Evolutionary conservation across 495 filamentous ascomycete species (phyloP).

Genomic region (Bombardia bombarda): DNA sequence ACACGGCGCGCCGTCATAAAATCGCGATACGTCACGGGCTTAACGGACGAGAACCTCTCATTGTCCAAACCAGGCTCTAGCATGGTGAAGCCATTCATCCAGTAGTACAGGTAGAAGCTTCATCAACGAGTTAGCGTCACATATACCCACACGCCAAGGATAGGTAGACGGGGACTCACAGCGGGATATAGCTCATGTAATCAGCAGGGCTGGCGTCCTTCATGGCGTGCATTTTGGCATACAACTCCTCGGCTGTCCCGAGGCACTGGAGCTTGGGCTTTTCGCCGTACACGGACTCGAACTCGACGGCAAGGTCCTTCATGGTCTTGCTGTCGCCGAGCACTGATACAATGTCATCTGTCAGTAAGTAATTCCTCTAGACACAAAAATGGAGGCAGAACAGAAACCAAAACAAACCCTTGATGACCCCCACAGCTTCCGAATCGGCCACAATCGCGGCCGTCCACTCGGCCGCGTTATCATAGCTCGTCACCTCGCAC

Average conservation of each 20-base stretch:
- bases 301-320: constrained; percentile 19
- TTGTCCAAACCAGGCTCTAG: constrained; percentile 19
- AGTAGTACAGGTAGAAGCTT: constrained; percentile 19
- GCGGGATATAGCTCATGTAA: constrained; percentile 16
- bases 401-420: constrained; percentile 16
- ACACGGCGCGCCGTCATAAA: too few relatives aligned
- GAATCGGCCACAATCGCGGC: constrained; percentile 24
- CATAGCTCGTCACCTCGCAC: constrained; percentile 27
- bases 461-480: constrained; percentile 28
- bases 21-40: constrained; percentile 20
- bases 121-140: too few relatives aligned
- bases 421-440: constrained; percentile 17
- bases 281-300: constrained; percentile 20
- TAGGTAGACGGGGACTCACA: too few relatives aligned
- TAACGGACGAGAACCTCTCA: constrained; percentile 24
- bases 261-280: constrained; percentile 24
- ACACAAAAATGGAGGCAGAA: background rate
- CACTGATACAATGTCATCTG: constrained; percentile 10
- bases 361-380: background rate
- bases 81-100: constrained; percentile 16
- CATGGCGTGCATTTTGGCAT: constrained; percentile 23
- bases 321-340: constrained; percentile 22
- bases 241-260: constrained; percentile 26
- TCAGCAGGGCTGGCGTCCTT: constrained; percentile 13
- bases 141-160: too few relatives aligned